Evolutionary conservation across 495 filamentous ascomycete genomes (phyloP), one percentile per base, ranked within the genome.

Genomic region (Penicillium longicatenatum): DNA sequence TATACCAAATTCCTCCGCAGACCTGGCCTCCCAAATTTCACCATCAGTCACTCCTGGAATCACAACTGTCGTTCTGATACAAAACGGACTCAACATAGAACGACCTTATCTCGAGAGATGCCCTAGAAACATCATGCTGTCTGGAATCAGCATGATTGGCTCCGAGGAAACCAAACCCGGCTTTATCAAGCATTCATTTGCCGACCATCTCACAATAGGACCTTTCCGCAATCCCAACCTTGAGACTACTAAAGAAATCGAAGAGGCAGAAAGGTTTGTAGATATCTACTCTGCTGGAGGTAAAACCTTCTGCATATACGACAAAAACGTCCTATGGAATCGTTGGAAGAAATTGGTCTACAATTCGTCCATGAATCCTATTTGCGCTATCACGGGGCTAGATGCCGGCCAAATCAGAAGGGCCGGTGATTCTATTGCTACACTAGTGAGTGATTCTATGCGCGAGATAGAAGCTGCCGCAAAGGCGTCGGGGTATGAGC

Each of bases 331-430:
- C 0, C 50, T 50, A 0, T 68, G 59, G 21, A 52, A 64, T 2
- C 67, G 81, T 16, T 86, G 81, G 82, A 56, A 67, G 65, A 79
- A 39, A 43, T 82, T 37, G 26, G 31, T 65, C 20, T 64, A 62
- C 53, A 68, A 65, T 39, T 59, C 55, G 24, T 55, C 12, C 14
- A 30, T 57, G 6, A 62, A 59, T 30, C 52, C 57, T 0, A 30
- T 64, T 16, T 54, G 43, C 24, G 50, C 61, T 11, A 41, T 67
- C 20, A 46, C 54, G 4, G 48, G 59, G 3, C 10, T 64, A 19
- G 58, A 67, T 29, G 52, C 55, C 7, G 31, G 30, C 9, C 49
- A 48, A 10, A 61, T 63, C 16, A 43, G 47, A 22, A 12, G 59
- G 21, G 30, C 47, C 2, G 49, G 52, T 41, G 33, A 58, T 43